Percentiles rank a stretch among this genome's conserved stretches.
Evolutionary conservation across 345 rosid species (phyloP).

Genomic region (Erodium maritimum): DNA sequence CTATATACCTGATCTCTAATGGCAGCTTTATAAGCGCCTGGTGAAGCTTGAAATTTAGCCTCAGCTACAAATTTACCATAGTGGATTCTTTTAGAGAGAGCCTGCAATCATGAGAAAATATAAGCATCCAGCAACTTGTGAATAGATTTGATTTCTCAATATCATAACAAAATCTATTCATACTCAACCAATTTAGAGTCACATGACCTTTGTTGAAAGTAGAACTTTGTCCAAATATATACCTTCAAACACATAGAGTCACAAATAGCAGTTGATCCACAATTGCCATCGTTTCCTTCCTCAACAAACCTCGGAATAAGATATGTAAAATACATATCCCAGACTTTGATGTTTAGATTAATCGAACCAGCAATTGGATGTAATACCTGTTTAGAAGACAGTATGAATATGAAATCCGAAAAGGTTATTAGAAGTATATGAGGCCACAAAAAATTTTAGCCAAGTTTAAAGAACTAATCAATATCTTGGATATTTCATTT

Average conservation of each 20-base stretch:
- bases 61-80: constrained; percentile 95
- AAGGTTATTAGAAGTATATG: neutral
- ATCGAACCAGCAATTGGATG: constrained; percentile 63
- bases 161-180: neutral
- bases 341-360: constrained; percentile 64
- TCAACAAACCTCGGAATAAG: constrained; percentile 65
- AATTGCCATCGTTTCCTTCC: constrained; percentile 85
- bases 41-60: constrained; percentile 64
- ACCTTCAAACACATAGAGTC: constrained; percentile 86
- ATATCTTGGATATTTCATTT: neutral
- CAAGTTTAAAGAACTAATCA: neutral
- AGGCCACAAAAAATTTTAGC: neutral
- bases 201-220: neutral
- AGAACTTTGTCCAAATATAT: constrained; percentile 3
- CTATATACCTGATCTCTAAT: constrained; percentile 64
- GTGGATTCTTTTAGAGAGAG: constrained; percentile 85
- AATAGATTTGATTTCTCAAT: neutral
- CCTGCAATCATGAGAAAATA: constrained; percentile 26
- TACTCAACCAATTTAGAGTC: neutral
- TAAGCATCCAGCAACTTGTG: neutral
- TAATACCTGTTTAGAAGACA: constrained; percentile 38
- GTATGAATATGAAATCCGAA: neutral
- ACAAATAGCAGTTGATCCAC: constrained; percentile 88
- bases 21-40: constrained; percentile 48
- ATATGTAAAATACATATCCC: constrained; percentile 80